Percentiles rank a stretch among this genome's conserved stretches.
These are phyloP conservation scores for Tremella mesenterica DNA, from an alignment of 768 basidiomycete species.

Conservation along the genomic window DNA sequence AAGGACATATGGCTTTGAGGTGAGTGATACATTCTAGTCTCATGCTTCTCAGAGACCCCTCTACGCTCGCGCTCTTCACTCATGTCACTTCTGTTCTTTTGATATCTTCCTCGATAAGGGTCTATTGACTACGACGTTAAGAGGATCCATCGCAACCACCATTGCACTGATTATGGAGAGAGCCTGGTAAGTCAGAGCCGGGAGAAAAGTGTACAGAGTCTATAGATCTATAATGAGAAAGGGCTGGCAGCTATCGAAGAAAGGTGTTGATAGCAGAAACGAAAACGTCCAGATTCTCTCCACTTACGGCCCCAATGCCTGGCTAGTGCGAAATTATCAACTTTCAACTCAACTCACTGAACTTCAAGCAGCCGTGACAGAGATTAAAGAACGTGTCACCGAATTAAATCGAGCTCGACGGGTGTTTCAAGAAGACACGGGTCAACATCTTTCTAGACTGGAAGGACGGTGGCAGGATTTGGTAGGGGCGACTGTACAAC, in stretches of 20 bases:
- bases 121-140: no score
- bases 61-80: no score
- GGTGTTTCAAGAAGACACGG: conserved; percentile 68
- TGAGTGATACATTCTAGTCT: conserved; percentile 18
- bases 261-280: conserved; percentile 51
- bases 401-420: conserved; percentile 83
- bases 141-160: no score
- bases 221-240: no score
- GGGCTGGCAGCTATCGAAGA: neutral
- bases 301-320: conserved; percentile 81
- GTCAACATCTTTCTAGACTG: conserved; percentile 66
- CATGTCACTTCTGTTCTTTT: neutral
- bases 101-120: neutral
- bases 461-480: conserved; percentile 90
- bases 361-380: conserved; percentile 43
- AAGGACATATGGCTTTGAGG: conserved; percentile 41
- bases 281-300: conserved; percentile 74
- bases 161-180: no score
- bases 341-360: conserved; percentile 72
- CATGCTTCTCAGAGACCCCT: no score
- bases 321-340: conserved; percentile 83
- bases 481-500: conserved; percentile 79
- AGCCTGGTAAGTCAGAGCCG: no score
- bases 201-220: no score
- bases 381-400: conserved; percentile 59